Evolutionary conservation across 139 green algal species (phyloP), one percentile per base, ranked within the genome.

Genomic region (Bryopsis sp.): DNA sequence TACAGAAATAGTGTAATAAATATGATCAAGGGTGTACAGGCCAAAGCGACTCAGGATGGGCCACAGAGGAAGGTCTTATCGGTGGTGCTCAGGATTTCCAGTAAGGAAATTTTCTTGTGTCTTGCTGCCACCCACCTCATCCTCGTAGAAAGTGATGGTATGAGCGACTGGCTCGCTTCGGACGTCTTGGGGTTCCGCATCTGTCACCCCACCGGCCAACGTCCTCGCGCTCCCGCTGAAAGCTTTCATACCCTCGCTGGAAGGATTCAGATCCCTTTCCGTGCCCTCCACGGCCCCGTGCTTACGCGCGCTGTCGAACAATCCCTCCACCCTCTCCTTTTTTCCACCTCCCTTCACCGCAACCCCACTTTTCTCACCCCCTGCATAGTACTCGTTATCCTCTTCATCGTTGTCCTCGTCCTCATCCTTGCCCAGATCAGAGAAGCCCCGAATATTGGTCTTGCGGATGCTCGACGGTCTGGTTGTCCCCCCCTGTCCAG

Each of bases 111-210:
- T n/a, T n/a, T n/a, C n/a, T n/a, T n/a, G n/a, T n/a, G 5, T 33
- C 33, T 28, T 7, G 33, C 22, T 26, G 38, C 34, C 28, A 4
- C 46, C 3, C 31, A 94, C 59, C 37, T 79, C 79, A 46, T 95
- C 88, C 29, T 62, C 64, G 67, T 90, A 95, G 50, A 96, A 96
- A n/a, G 81, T 85, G 48, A 96, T 75, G 75, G 5, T 47, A 47
- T 0, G 76, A 65, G 0, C 62, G 73, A 22, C 36, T 47, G 48
- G 2, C 3, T 31, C 15, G 28, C 22, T 39, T 62, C 54, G 37
- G 63, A 3, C 26, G 64, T 59, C 54, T 71, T 37, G 22, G 62
- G 35, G 19, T 39, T 48, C 46, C 37, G 75, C 73, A 46, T 69
- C 57, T 11, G 60, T 6, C 0, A 26, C 54, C 19, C 61, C 83